Conservation (phyloP, 2,329 filamentous ascomycete genomes). For the Botryotinia globosa region DNA sequence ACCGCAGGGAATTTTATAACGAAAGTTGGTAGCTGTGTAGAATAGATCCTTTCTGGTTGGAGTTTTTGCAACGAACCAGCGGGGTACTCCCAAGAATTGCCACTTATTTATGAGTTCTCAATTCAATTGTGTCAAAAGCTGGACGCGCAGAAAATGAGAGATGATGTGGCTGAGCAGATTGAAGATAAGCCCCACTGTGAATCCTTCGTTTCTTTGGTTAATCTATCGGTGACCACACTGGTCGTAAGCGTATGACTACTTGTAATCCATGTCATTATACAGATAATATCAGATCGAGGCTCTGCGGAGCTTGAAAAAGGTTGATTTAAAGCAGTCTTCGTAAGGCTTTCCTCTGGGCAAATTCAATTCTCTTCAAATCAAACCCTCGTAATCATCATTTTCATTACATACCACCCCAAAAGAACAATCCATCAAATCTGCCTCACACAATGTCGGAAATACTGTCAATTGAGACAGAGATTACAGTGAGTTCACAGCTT, state of each 20-base stretch:
- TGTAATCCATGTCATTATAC: background rate
- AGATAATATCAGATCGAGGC: background rate
- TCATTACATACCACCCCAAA: background rate
- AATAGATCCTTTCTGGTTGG: background rate
- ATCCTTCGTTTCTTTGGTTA: background rate
- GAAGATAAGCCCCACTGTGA: background rate
- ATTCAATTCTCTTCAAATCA: background rate
- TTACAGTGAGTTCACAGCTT: background rate
- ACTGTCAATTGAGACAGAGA: background rate
- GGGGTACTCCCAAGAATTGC: background rate
- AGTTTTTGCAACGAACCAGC: background rate
- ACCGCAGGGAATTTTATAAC: background rate
- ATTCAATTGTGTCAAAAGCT: background rate
- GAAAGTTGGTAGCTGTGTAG: background rate
- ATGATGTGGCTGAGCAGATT: background rate
- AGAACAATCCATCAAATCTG: background rate
- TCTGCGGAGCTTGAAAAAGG: background rate
- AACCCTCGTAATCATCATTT: background rate
- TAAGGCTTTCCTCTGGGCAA: slow-evolving; percentile 2
- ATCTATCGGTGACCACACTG: background rate
- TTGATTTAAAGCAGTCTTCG: slow-evolving; percentile 1
- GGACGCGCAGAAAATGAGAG: background rate
- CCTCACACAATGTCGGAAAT: background rate
- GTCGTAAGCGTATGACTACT: background rate
- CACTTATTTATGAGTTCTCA: background rate